Evolutionary conservation across 148 eudicot genomes (phyloP), one percentile per base, ranked within the genome.

Genomic region (Silene uniflora): DNA sequence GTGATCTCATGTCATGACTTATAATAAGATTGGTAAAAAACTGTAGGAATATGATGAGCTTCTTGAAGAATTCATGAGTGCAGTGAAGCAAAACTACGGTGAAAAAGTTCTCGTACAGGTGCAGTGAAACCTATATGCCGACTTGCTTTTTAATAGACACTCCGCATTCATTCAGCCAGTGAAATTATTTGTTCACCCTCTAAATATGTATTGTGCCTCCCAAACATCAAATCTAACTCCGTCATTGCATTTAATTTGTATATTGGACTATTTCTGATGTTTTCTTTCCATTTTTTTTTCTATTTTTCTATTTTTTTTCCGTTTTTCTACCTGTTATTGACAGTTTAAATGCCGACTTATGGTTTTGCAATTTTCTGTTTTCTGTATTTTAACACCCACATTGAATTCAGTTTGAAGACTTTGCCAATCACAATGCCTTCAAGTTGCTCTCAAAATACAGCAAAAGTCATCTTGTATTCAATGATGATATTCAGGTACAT

Each of bases 401-500:
- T 32, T 14, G 4, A 19, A 27, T 67, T 66, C 86, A 94, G 97
- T 94, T 90, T 85, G 98, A 94, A 78, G 98, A 94, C 82, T 94
- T 94, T 76, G 97, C 98, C 69, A 94, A 94, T 84, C 98, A 94
- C 89, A 91, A 94, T 81, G 98, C 98, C 71, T 94, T 94, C 84
- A 95, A 85, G 78, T 81, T 94, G 82, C 87, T 94, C 72, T 86
- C 93, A n/a, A 90, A 80, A 77, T 94, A 94, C 77, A 63, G 88
- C 10, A 89, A 83, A 8, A 88, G 88, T 61, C 98, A 94, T 88
- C 88, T 94, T 49, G 93, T 94, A 62, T 94, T 94, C 82, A 94
- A 94, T 67, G 98, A 94, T 76, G 98, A 94, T 85, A 94, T 94
- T 71, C 98, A 94, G 93, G 98, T 94, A 84, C 59, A 47, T 29